Conservation (phyloP, 1,139 yeast genomes). For the Debaryomyces robertsiae region DNA sequence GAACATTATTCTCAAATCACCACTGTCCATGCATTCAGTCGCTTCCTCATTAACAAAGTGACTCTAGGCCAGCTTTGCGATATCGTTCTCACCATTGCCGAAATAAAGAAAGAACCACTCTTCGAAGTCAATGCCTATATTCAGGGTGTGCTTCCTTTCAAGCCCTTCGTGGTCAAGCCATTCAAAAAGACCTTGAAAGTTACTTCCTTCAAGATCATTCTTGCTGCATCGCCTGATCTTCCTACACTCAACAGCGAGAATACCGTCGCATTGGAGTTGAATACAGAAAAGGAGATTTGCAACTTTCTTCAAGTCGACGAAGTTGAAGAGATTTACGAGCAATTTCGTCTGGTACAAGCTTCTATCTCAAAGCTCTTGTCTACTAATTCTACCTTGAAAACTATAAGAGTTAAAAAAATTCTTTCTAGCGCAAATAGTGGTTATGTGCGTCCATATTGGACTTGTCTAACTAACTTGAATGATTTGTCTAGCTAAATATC, state of each 20-base stretch:
- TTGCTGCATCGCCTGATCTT: constrained; percentile 17
- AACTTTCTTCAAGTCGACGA: constrained; percentile 30
- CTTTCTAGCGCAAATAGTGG: constrained; percentile 7
- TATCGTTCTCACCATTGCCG: constrained; percentile 17
- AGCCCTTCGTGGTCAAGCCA: constrained; percentile 32
- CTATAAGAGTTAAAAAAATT: constrained; percentile 9
- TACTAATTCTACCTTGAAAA: constrained; percentile 1
- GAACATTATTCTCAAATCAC: not conserved
- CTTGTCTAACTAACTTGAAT: constrained; percentile 11
- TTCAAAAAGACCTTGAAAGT: constrained; percentile 32
- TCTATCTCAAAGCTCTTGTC: constrained; percentile 11
- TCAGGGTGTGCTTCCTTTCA: constrained; percentile 22
- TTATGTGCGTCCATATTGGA: constrained; percentile 16
- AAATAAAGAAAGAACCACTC: constrained; percentile 16
- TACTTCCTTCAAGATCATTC: constrained; percentile 26
- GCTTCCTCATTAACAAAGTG: constrained; percentile 19
- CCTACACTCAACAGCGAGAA: constrained; percentile 3
- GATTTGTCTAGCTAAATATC: constrained; percentile 7
- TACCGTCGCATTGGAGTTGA: constrained; percentile 27
- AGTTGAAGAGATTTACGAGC: constrained; percentile 28
- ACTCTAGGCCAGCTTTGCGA: constrained; percentile 14
- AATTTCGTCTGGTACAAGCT: constrained; percentile 9
- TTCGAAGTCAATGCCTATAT: constrained; percentile 25
- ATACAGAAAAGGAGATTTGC: constrained; percentile 29
- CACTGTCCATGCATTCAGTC: constrained; percentile 13